Base-by-base conservation (phyloP, 2,329 filamentous ascomycete species). In the Fusarium equiseti region DNA sequence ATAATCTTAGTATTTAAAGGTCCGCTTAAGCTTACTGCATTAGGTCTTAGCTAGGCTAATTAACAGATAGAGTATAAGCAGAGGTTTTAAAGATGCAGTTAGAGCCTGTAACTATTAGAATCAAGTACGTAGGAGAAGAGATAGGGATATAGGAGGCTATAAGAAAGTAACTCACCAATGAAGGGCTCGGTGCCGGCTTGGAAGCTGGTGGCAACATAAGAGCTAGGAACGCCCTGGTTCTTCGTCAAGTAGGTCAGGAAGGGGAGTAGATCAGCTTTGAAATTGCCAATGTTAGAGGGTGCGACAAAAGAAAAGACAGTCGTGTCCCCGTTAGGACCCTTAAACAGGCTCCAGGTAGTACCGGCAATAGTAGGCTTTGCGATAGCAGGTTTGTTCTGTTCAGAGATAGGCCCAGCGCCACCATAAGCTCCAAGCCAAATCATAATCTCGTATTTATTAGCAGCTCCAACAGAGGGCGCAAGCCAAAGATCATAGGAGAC, bases 401-500 rank as follows among this genome's bases (percentile, higher is more conserved):
- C 55, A 0, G 70, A 73, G 26, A 90, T 90, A 40, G 89, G 88
- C 1, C 86, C 86, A 3, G 88, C 35, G 18, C 35, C 88, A 57
- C 87, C 89, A 49, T 88, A 80, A 5, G 84, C 83, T 3, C 82
- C 85, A 48, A 90, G 81, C 89, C 89, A 91, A 73, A 91, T 83
- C 89, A 91, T 91, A 77, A 91, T 84, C 79, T 91, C 89, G 76
- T 89, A 89, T 73, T 87, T 80, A 29, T 84, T 74, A 8, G 62
- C 75, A 49, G 77, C 78, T 2, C 83, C 79, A 13, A 82, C 81
- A 15, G 84, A 82, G 18, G 80, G 79, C 16, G 81, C 81, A 32
- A 88, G 88, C 82, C 90, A 90, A 43, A 90, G 78, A 76, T 90
- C 88, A 75, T 90, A 90, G 16, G 88, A 80, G 4, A 91, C 88